A percentile compares a stretch with the other conserved stretches of the same genome.
Conservation (phyloP, 2,329 filamentous ascomycete genomes). For the Ophiostoma sp. region DNA sequence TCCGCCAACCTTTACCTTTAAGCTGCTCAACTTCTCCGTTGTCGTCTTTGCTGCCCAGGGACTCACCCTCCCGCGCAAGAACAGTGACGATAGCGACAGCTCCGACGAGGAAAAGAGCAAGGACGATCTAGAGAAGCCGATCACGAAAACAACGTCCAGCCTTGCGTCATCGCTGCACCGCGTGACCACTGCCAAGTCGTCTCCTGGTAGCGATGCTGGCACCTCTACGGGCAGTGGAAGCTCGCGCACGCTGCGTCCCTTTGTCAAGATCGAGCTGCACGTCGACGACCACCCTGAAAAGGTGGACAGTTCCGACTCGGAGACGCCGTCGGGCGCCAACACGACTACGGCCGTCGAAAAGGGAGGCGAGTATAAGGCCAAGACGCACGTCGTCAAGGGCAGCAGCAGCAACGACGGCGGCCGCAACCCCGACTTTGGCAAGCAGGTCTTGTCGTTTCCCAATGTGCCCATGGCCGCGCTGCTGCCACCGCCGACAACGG, state of each 20-base stretch:
- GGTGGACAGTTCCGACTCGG: constrained; percentile 25
- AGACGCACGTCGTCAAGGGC: constrained; percentile 39
- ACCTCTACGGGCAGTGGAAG: not conserved
- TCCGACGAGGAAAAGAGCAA: not conserved
- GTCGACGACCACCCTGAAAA: constrained; percentile 50
- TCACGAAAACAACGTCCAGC: not conserved
- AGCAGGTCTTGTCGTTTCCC: constrained; percentile 54
- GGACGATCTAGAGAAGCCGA: not conserved
- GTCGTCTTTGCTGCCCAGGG: constrained; percentile 71
- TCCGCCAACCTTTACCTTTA: constrained; percentile 41
- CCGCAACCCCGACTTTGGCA: constrained; percentile 56
- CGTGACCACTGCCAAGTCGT: not conserved
- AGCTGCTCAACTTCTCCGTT: constrained; percentile 63
- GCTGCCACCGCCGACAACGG: constrained; percentile 7
- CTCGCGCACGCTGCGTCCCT: constrained; percentile 60
- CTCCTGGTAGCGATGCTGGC: not conserved
- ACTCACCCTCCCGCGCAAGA: constrained; percentile 55
- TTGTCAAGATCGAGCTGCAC: constrained; percentile 79
- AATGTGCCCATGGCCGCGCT: constrained; percentile 39
- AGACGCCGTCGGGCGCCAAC: constrained; percentile 31
- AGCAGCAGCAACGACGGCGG: constrained; percentile 43
- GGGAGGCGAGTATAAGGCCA: constrained; percentile 48
- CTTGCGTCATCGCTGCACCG: not conserved
- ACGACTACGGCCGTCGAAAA: constrained; percentile 47
- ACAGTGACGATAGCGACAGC: constrained; percentile 10